Base-by-base conservation (phyloP, 106 monocot species). In the Dendrobium chrysotoxum region DNA sequence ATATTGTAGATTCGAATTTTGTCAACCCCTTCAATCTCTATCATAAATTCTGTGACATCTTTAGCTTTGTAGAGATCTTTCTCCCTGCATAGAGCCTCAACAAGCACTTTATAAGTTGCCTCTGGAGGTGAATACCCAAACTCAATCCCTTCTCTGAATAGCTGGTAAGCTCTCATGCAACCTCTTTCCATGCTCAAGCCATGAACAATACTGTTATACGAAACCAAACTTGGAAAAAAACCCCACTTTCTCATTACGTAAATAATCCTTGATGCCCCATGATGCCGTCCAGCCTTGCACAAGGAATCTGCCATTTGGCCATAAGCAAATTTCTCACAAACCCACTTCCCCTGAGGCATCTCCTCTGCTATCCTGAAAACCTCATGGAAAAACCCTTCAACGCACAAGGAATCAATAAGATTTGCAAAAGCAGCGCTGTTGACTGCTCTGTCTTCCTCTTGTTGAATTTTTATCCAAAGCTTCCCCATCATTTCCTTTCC, bases 221-320 rank as follows among this genome's bases (percentile, higher is more conserved):
- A 94, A 80, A 94, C 90, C 46, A 88, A 21, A 78, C 97, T 92
- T 3, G 97, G 97, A 66, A 72, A 0, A 30, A 92, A 82, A 20
- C 94, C 92, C 76, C 87, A 85, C 84, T 87, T 92, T 70, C 80
- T 89, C 97, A 98, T 94, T 46, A 91, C 88, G 68, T 98, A 92
- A 58, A 98, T 85, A 47, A 98, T 91, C 71, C 92, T 89, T 1
- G 94, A 92, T 2, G 95, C 91, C 30, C 92, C 92, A 20, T 95
- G 89, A 84, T 88, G 82, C 79, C 83, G 88, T 28, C 88, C 87
- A 2, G 78, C 64, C 41, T 84, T 80, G 83, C 95, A 93, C 2
- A 98, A 81, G 4, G 91, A 95, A 85, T 98, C 92, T 1, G 93
- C 88, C 89, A 98, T 98, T 80, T 98, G 89, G 28, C 82, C 89